phyloP scores from a whole-genome alignment of 352 stramenopile genomes.

The Pythium dissimile region DNA sequence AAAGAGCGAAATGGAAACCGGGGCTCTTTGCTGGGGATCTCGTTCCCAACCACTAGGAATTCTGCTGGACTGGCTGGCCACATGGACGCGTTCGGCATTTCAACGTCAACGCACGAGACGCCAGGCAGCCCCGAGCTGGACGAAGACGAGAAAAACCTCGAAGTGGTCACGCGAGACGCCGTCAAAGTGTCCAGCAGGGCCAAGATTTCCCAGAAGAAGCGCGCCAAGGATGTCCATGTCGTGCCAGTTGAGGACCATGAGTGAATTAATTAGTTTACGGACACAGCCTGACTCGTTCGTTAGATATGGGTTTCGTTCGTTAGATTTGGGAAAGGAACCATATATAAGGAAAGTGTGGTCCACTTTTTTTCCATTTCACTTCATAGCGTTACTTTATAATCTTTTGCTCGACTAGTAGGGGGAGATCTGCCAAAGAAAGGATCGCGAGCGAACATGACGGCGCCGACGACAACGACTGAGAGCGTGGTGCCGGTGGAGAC shows the following conservation, averaged over 20 bases:
- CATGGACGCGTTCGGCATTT: not conserved
- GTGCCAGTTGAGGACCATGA: constrained; percentile 4
- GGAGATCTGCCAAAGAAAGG: constrained; percentile 4
- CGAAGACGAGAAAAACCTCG: constrained; percentile 32
- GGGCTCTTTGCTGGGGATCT: not conserved
- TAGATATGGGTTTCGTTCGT: no score
- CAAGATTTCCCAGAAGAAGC: constrained; percentile 59
- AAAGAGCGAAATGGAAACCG: constrained; percentile 12
- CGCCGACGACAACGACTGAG: constrained; percentile 7
- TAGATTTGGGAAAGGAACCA: not conserved
- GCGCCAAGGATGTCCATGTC: constrained; percentile 15
- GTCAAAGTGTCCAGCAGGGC: constrained; percentile 65
- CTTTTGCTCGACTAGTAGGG: constrained; percentile 14
- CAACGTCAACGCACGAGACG: constrained; percentile 11
- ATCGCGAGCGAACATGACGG: constrained; percentile 17
- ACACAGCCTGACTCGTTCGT: no score
- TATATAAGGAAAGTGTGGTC: constrained; percentile 7
- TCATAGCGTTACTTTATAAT: constrained; percentile 25
- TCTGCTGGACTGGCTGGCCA: not conserved
- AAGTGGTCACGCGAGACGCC: constrained; percentile 51
- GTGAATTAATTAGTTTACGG: not conserved
- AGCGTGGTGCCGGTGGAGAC: not conserved
- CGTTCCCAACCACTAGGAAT: not conserved
- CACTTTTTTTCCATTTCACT: constrained; percentile 12
- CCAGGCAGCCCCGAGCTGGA: constrained; percentile 26